Percentiles rank a stretch among this genome's conserved stretches.
Evolutionary conservation across 2,329 filamentous ascomycete species (phyloP).

Genomic region (Aspergillus hiratsukae): DNA sequence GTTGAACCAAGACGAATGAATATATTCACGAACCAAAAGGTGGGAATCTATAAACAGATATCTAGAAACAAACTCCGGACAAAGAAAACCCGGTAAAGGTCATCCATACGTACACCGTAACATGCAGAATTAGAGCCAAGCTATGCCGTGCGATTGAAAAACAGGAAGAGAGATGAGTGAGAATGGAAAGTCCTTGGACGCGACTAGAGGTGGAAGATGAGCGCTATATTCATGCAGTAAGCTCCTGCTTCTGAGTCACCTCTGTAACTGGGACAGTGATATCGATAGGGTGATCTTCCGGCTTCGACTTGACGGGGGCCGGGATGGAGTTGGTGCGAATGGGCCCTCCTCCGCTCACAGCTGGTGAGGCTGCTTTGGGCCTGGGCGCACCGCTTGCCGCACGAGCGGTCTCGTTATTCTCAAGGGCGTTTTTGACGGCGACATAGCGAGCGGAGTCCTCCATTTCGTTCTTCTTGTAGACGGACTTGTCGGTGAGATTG

Average conservation of each 20-base stretch:
- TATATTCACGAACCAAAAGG: neutral
- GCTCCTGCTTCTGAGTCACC: conserved; percentile 18
- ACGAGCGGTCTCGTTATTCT: conserved; percentile 32
- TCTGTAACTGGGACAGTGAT: conserved; percentile 17
- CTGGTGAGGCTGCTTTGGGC: conserved; percentile 20
- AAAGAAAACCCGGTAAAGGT: neutral
- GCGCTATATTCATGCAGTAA: conserved; percentile 15
- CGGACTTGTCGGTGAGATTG: conserved; percentile 25
- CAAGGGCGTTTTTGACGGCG: conserved; percentile 30
- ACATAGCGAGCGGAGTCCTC: conserved; percentile 16
- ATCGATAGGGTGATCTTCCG: conserved; percentile 19
- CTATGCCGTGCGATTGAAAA: conserved; percentile 18
- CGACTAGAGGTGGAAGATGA: neutral
- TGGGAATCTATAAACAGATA: neutral
- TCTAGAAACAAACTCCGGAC: neutral
- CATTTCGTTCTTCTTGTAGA: conserved; percentile 10
- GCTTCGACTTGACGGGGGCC: conserved; percentile 17
- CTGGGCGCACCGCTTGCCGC: conserved; percentile 28
- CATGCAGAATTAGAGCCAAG: conserved; percentile 15
- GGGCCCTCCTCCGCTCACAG: conserved; percentile 24
- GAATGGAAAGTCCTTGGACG: neutral
- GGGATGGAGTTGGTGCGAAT: conserved; percentile 32
- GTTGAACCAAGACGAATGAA: neutral
- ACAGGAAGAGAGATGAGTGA: conserved; percentile 3
- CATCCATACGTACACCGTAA: conserved; percentile 1